These are phyloP conservation scores for Carpinus fangiana DNA, from an alignment of 306 rosid genomes.

Conservation along the genomic window DNA sequence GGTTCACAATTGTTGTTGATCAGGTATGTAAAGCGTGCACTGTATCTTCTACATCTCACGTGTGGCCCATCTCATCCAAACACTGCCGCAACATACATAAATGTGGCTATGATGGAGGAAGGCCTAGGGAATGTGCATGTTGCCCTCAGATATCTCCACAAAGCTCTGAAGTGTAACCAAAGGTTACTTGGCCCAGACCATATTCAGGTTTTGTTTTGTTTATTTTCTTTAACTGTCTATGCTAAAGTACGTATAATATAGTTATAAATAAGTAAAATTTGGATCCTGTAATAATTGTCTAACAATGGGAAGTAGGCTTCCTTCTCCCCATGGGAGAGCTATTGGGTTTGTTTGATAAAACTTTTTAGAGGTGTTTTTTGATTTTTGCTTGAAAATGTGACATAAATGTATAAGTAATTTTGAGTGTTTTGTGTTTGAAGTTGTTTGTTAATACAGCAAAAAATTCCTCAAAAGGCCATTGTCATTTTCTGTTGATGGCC, in stretches of 20 bases:
- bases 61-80: constrained; percentile 99
- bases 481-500: too few relatives aligned
- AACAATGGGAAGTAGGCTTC: not conserved
- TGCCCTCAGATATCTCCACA: constrained; percentile 98
- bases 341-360: too few relatives aligned
- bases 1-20: constrained; percentile 27
- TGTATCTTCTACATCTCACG: constrained; percentile 94
- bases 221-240: constrained; percentile 26
- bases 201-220: constrained; percentile 71
- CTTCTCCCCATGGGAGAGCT: not conserved
- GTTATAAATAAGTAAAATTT: not conserved
- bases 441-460: too few relatives aligned
- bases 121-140: constrained; percentile 95
- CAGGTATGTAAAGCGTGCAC: constrained; percentile 97
- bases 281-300: not conserved
- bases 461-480: too few relatives aligned
- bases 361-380: too few relatives aligned
- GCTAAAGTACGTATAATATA: constrained; percentile 5
- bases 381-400: too few relatives aligned
- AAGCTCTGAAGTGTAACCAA: constrained; percentile 96
- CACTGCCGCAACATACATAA: constrained; percentile 98
- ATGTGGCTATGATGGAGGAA: constrained; percentile 99
- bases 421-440: too few relatives aligned
- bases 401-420: too few relatives aligned
- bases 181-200: constrained; percentile 93